Conservation (phyloP, 768 basidiomycete genomes). For the Lactarius evosmus region DNA sequence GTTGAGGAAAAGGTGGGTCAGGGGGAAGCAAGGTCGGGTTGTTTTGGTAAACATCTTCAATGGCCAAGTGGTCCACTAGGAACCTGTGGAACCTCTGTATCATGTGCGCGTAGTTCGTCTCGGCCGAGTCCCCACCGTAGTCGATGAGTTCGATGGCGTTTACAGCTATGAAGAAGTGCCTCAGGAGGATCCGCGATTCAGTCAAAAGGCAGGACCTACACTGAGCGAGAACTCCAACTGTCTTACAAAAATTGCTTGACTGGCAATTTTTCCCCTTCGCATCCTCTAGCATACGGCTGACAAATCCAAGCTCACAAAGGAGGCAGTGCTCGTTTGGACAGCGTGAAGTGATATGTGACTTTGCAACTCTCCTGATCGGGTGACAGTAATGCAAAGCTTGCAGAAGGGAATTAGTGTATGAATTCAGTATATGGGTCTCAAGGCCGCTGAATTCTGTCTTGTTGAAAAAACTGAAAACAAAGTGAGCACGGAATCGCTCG, state of each 20-base stretch:
- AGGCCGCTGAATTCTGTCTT: conserved; percentile 86
- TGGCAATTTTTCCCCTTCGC: conserved; percentile 94
- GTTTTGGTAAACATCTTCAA: conserved; percentile 61
- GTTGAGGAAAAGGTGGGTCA: conserved; percentile 29
- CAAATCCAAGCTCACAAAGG: conserved; percentile 91
- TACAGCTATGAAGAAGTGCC: conserved; percentile 44
- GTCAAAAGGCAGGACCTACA: conserved; percentile 43
- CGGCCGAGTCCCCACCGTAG: conserved; percentile 71
- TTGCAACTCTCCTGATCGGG: conserved; percentile 79
- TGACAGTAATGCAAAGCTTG: conserved; percentile 85
- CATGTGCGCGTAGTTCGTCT: conserved; percentile 77
- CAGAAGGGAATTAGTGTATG: conserved; percentile 88
- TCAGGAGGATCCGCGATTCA: neutral
- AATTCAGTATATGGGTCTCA: conserved; percentile 96
- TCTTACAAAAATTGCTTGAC: conserved; percentile 94
- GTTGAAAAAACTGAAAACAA: conserved; percentile 68
- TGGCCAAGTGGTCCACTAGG: conserved; percentile 77
- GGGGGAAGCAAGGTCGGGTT: conserved; percentile 52
- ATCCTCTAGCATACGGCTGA: conserved; percentile 93
- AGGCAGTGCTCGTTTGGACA: conserved; percentile 91
- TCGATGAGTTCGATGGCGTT: conserved; percentile 89
- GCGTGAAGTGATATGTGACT: conserved; percentile 85
- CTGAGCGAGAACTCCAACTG: conserved; percentile 85
- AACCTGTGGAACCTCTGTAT: conserved; percentile 97
- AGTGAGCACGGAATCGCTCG: neutral